Conservation (phyloP, 2,329 filamentous ascomycete genomes). For the Mariannaea sp. region DNA sequence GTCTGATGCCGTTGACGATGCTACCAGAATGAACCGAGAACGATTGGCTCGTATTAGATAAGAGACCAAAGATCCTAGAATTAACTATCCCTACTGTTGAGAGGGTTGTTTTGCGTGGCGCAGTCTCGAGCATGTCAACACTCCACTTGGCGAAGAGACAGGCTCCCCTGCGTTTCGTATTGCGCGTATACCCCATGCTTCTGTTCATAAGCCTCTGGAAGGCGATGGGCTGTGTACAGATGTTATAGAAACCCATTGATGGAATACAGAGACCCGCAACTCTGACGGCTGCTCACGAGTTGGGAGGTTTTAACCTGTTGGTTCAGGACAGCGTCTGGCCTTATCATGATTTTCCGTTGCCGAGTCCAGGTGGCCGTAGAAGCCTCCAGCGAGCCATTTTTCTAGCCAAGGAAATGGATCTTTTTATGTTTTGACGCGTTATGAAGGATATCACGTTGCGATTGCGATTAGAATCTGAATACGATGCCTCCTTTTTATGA, state of each 20-base stretch:
- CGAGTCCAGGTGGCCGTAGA: neutral
- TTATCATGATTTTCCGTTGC: neutral
- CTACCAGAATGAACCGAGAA: slow-evolving; percentile 78
- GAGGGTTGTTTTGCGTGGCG: neutral
- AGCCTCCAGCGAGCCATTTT: neutral
- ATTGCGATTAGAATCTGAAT: neutral
- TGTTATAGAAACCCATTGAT: neutral
- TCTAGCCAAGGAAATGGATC: neutral
- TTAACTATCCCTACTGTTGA: neutral
- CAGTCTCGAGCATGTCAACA: neutral
- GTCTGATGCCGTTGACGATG: slow-evolving; percentile 84
- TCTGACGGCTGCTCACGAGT: neutral
- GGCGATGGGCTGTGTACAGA: neutral
- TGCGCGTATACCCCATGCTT: neutral
- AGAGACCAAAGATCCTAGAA: slow-evolving; percentile 5
- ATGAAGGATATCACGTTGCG: neutral
- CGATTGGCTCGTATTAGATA: slow-evolving; percentile 66
- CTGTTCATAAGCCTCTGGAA: neutral
- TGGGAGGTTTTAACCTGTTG: neutral
- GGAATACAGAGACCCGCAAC: neutral
- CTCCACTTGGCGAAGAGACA: neutral
- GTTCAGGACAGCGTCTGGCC: neutral
- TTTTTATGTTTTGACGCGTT: neutral
- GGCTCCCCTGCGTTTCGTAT: neutral
- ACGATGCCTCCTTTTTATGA: neutral